Percentiles rank a stretch among this genome's conserved stretches.
These are phyloP conservation scores for Chimonanthus salicifolius DNA, from an alignment of 164 flowering plant genomes.

Conservation along the genomic window DNA sequence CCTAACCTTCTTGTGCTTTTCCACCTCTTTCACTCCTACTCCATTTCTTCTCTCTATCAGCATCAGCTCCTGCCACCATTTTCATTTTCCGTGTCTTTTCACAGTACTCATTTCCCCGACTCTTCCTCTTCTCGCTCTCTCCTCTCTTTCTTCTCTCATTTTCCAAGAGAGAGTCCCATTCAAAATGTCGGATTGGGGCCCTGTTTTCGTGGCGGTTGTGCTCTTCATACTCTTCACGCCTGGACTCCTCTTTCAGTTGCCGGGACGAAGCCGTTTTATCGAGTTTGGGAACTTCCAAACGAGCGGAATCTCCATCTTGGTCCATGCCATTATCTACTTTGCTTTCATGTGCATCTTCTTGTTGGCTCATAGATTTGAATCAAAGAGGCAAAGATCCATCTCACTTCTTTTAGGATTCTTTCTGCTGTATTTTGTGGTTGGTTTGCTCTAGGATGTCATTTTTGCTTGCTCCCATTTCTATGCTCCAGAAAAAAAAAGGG, in stretches of 20 bases:
- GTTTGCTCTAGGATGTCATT: neutral
- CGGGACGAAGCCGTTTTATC: slow-evolving; percentile 15
- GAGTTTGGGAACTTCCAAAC: slow-evolving; percentile 31
- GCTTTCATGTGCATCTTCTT: slow-evolving; percentile 18
- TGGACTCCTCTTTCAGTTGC: slow-evolving; percentile 22
- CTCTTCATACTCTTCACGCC: slow-evolving; percentile 28
- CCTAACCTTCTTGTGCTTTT: too few relatives aligned
- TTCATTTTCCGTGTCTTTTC: too few relatives aligned
- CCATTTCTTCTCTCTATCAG: too few relatives aligned
- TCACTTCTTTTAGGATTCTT: neutral
- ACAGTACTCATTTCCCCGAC: neutral
- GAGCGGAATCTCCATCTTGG: slow-evolving; percentile 24
- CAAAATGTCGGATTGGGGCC: slow-evolving; percentile 37
- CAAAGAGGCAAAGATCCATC: neutral
- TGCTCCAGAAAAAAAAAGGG: too few relatives aligned
- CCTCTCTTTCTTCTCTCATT: too few relatives aligned
- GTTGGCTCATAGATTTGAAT: slow-evolving; percentile 16
- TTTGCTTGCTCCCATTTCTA: neutral
- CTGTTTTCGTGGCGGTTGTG: slow-evolving; percentile 30
- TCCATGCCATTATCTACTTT: slow-evolving; percentile 24
- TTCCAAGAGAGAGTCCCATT: neutral
- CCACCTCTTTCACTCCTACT: too few relatives aligned
- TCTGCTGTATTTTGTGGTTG: neutral
- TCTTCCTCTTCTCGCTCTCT: neutral
- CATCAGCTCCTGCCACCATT: too few relatives aligned